Conservation (phyloP, 2,329 filamentous ascomycete genomes). For the Curvularia hawaiiensis region DNA sequence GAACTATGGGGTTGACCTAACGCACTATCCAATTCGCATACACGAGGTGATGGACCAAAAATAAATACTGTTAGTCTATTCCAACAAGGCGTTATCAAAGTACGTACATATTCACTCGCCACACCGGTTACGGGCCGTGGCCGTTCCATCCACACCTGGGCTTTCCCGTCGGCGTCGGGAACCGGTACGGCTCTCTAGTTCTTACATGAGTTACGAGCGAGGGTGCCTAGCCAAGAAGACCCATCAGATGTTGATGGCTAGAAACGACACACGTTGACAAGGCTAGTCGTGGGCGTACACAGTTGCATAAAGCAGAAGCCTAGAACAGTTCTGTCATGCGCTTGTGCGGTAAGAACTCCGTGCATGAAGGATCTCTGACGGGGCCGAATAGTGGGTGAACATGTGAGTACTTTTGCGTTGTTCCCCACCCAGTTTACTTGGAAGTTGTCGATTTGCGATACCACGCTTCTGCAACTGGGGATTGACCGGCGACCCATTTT, state of each 20-base stretch:
- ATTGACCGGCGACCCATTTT: not conserved
- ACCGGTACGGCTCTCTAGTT: constrained; percentile 14
- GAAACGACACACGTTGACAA: not conserved
- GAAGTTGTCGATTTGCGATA: not conserved
- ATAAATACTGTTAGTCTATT: not conserved
- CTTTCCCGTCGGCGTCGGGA: constrained; percentile 19
- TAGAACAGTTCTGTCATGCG: constrained; percentile 13
- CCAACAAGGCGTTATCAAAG: constrained; percentile 1
- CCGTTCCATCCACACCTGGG: constrained; percentile 21
- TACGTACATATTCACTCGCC: not conserved
- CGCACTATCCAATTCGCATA: not conserved
- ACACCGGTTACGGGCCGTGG: constrained; percentile 27
- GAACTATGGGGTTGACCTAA: not conserved
- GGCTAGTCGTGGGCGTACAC: not conserved
- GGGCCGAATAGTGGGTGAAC: constrained; percentile 8
- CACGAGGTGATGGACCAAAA: not conserved
- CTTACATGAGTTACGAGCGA: constrained; percentile 1
- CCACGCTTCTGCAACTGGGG: not conserved
- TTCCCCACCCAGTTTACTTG: not conserved
- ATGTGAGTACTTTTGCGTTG: constrained; percentile 2
- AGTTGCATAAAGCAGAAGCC: constrained; percentile 4
- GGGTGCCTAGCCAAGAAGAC: constrained; percentile 1
- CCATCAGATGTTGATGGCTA: not conserved
- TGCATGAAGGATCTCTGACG: constrained; percentile 6
- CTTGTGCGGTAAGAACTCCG: constrained; percentile 4